Percentiles rank a stretch among this genome's conserved stretches.
These are phyloP conservation scores for Ophiostoma quercus DNA, from an alignment of 2,329 filamentous ascomycete species.

Conservation along the genomic window DNA sequence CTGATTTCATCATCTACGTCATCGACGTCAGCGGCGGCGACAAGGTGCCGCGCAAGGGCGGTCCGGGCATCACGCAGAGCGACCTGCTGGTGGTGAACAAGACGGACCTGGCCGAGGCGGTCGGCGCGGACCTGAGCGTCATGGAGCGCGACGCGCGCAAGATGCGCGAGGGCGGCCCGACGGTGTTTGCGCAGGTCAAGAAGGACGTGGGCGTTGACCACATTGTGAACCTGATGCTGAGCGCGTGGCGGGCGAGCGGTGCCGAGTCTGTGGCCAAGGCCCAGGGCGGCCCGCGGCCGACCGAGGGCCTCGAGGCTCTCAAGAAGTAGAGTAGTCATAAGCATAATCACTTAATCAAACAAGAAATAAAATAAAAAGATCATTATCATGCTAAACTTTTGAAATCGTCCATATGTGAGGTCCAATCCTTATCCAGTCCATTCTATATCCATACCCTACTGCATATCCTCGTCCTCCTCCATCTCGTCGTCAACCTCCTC, in stretches of 20 bases:
- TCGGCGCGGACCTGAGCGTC: slow-evolving; percentile 83
- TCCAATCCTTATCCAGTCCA: not conserved
- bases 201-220: slow-evolving; percentile 76
- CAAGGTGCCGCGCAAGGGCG: slow-evolving; percentile 93
- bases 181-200: slow-evolving; percentile 97
- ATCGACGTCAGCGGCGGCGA: slow-evolving; percentile 96
- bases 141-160: slow-evolving; percentile 94
- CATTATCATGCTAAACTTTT: slow-evolving; percentile 25
- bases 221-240: slow-evolving; percentile 81
- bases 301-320: slow-evolving; percentile 50
- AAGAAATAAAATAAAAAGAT: slow-evolving; percentile 1
- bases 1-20: slow-evolving; percentile 97
- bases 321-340: not conserved
- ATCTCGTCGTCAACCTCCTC: slow-evolving; percentile 36
- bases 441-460: not conserved
- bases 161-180: slow-evolving; percentile 93
- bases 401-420: slow-evolving; percentile 15
- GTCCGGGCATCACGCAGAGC: slow-evolving; percentile 93
- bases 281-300: slow-evolving; percentile 54
- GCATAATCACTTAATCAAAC: not conserved
- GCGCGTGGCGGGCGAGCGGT: slow-evolving; percentile 87
- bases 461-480: slow-evolving; percentile 37
- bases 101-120: slow-evolving; percentile 84
- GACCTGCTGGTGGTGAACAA: slow-evolving; percentile 95
- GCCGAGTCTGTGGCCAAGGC: slow-evolving; percentile 57